phyloP scores from a whole-genome alignment of 2,329 filamentous ascomycete species.

The Didymella exigua region DNA sequence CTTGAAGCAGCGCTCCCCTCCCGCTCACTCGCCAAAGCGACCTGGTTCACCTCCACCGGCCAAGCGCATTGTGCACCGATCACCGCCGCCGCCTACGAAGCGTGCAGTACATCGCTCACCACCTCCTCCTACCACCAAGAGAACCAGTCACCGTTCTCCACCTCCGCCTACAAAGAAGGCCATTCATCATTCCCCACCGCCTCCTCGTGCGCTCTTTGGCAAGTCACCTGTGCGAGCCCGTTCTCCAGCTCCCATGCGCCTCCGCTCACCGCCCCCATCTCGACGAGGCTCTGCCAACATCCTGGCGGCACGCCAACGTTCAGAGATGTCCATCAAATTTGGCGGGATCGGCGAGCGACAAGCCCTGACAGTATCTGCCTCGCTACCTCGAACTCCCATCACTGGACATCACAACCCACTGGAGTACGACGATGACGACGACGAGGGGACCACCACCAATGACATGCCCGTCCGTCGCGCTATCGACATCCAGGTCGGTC shows the following conservation, averaged over 20 bases:
- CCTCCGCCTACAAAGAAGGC: constrained; percentile 14
- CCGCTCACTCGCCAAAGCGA: constrained; percentile 9
- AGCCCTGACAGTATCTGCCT: constrained; percentile 78
- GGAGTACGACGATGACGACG: constrained; percentile 51
- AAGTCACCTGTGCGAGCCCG: constrained; percentile 71
- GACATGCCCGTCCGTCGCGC: constrained; percentile 80
- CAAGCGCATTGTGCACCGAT: constrained; percentile 29
- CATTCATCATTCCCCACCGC: constrained; percentile 41
- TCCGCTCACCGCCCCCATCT: constrained; percentile 72
- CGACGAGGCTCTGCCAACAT: constrained; percentile 51
- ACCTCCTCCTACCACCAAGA: constrained; percentile 7
- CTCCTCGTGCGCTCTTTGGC: constrained; percentile 65
- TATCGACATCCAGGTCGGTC: constrained; percentile 88
- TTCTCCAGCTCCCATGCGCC: constrained; percentile 47
- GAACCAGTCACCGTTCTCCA: constrained; percentile 38
- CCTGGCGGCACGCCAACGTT: constrained; percentile 44
- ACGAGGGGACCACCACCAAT: constrained; percentile 44
- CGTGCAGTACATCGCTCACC: constrained; percentile 36
- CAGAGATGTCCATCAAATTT: constrained; percentile 53
- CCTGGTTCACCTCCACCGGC: constrained; percentile 31
- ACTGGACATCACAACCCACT: constrained; percentile 30
- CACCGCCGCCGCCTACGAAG: constrained; percentile 56
- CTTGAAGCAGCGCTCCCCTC: constrained; percentile 37
- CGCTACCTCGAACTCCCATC: constrained; percentile 78
- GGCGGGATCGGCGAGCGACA: constrained; percentile 66